Evolutionary conservation across 345 rosid genomes (phyloP).

Genomic region (Carallia brachiata): DNA sequence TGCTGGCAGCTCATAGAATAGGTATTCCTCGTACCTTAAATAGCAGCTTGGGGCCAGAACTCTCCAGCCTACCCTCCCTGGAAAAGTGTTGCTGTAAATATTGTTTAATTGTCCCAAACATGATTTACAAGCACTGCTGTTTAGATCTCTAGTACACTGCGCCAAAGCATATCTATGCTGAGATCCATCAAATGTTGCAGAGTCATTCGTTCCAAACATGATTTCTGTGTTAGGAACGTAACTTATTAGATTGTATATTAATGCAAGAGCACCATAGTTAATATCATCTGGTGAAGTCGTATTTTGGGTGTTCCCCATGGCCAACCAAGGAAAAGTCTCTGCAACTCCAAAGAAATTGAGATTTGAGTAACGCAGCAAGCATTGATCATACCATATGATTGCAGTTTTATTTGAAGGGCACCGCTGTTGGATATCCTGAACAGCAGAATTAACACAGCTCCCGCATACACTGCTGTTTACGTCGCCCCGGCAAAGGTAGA

Average conservation of each 20-base stretch:
- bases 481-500: conserved; percentile 34
- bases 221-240: background rate
- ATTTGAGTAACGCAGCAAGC: conserved; percentile 36
- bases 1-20: conserved; percentile 7
- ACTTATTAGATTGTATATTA: conserved; percentile 10
- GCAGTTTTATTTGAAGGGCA: conserved; percentile 16
- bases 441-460: conserved; percentile 19
- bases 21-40: conserved; percentile 27
- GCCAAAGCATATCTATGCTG: conserved; percentile 25
- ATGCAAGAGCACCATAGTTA: background rate
- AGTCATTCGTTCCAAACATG: conserved; percentile 13
- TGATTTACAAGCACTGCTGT: conserved; percentile 1
- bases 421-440: background rate
- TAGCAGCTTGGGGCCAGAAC: conserved; percentile 34
- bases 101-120: conserved; percentile 17
- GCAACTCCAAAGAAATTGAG: conserved; percentile 12
- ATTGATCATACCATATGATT: conserved; percentile 36
- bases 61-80: conserved; percentile 30
- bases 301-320: conserved; percentile 16
- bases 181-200: background rate
- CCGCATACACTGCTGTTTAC: background rate
- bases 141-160: conserved; percentile 41
- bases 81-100: conserved; percentile 9
- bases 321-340: fast-evolving
- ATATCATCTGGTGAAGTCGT: conserved; percentile 6